Evolutionary conservation across 352 stramenopile genomes (phyloP).

Genomic region (Ophiocytium majus): DNA sequence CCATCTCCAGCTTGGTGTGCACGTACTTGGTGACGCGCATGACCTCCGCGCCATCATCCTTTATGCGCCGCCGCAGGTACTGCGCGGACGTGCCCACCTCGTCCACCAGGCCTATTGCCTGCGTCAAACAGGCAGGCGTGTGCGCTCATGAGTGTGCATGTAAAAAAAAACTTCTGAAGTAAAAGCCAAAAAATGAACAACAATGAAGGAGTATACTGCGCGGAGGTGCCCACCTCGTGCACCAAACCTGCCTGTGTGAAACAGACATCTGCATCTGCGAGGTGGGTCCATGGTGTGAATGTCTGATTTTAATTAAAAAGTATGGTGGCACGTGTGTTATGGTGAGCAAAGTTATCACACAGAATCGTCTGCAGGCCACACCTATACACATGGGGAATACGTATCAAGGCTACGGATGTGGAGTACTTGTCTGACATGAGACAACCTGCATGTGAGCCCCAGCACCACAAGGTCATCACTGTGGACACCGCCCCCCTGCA

Average conservation of each 20-base stretch:
- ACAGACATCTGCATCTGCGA: not conserved
- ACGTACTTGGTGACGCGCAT: not conserved
- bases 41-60: not conserved
- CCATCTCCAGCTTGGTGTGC: not conserved
- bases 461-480: too few relatives aligned
- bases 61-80: conserved; percentile 32
- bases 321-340: too few relatives aligned
- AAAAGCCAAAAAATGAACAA: not conserved
- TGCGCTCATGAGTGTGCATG: not conserved
- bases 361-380: too few relatives aligned
- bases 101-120: not conserved
- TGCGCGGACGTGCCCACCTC: conserved; percentile 29
- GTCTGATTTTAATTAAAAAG: too few relatives aligned
- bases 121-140: not conserved
- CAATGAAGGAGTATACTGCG: not conserved
- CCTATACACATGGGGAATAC: not conserved
- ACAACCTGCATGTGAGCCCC: too few relatives aligned
- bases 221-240: too few relatives aligned
- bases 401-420: not conserved
- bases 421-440: too few relatives aligned
- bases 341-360: too few relatives aligned
- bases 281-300: not conserved
- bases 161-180: conserved; percentile 18
- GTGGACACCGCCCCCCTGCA: too few relatives aligned
- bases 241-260: not conserved